These are phyloP conservation scores for Diaporthe helianthi DNA, from an alignment of 2,329 filamentous ascomycete genomes.

Conservation along the genomic window DNA sequence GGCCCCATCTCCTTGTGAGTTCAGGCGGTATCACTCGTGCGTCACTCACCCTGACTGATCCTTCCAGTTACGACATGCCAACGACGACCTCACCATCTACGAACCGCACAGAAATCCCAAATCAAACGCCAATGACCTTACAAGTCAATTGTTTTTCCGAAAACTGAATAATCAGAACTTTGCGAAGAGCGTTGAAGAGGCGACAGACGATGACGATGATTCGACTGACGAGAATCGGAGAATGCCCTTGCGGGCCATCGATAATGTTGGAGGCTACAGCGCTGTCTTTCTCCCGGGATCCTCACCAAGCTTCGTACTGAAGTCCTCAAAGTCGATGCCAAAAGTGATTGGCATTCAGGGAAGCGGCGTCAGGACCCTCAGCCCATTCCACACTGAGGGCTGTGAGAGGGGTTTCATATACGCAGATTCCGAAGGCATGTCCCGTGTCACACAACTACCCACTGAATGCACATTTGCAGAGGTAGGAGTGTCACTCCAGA, in stretches of 20 bases:
- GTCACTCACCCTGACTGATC: conserved; percentile 25
- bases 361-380: conserved; percentile 72
- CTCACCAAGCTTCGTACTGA: conserved; percentile 83
- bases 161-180: conserved; percentile 75
- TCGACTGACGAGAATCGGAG: conserved; percentile 54
- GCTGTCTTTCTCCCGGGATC: conserved; percentile 83
- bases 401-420: conserved; percentile 87
- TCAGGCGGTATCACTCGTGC: too few species aligned
- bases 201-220: conserved; percentile 57
- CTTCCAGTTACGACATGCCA: conserved; percentile 73
- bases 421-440: conserved; percentile 73
- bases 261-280: conserved; percentile 77
- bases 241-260: conserved; percentile 63
- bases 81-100: conserved; percentile 87
- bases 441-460: conserved; percentile 78
- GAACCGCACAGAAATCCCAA: conserved; percentile 70
- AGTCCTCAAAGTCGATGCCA: conserved; percentile 78
- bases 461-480: conserved; percentile 72
- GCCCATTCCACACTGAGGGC: conserved; percentile 76
- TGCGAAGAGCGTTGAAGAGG: conserved; percentile 62
- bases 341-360: conserved; percentile 77
- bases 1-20: conserved; percentile 82
- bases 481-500: conserved; percentile 77
- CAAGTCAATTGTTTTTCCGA: conserved; percentile 72
- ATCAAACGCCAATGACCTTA: conserved; percentile 52